These are phyloP conservation scores for Emiliania huxleyi DNA, from an alignment of 78 protist species.

Conservation along the genomic window DNA sequence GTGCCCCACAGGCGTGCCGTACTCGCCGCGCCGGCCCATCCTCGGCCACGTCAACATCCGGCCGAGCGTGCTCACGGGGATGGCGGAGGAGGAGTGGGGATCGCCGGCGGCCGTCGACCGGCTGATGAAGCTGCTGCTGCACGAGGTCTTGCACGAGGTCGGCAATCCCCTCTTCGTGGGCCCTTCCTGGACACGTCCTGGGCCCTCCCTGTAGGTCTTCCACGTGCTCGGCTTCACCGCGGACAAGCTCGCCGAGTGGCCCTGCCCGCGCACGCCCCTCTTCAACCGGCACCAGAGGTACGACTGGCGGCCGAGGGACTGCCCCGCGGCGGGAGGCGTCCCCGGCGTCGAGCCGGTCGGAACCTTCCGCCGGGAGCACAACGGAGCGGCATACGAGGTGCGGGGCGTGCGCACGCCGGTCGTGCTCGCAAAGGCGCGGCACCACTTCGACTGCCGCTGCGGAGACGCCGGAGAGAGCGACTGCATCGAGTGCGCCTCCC, in stretches of 20 bases:
- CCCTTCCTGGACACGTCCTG: too few relatives aligned
- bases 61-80: neutral
- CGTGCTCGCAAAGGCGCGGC: slow-evolving; percentile 15
- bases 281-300: neutral
- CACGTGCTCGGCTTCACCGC: slow-evolving; percentile 1
- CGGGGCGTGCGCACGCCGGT: neutral
- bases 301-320: too few relatives aligned
- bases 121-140: neutral
- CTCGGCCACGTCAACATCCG: neutral
- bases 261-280: neutral
- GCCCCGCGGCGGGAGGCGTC: too few relatives aligned
- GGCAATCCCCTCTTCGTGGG: too few relatives aligned
- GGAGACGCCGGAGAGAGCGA: neutral
- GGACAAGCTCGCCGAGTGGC: neutral
- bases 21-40: neutral
- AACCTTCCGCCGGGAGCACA: too few relatives aligned
- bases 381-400: neutral
- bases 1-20: neutral
- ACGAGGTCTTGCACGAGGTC: neutral
- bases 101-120: neutral
- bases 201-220: too few relatives aligned
- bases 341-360: neutral
- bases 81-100: neutral
- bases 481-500: too few relatives aligned
- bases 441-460: slow-evolving; percentile 36